A percentile compares a stretch with the other conserved stretches of the same genome.
Conservation (phyloP, 2,329 filamentous ascomycete species). For the Apiospora marii region DNA sequence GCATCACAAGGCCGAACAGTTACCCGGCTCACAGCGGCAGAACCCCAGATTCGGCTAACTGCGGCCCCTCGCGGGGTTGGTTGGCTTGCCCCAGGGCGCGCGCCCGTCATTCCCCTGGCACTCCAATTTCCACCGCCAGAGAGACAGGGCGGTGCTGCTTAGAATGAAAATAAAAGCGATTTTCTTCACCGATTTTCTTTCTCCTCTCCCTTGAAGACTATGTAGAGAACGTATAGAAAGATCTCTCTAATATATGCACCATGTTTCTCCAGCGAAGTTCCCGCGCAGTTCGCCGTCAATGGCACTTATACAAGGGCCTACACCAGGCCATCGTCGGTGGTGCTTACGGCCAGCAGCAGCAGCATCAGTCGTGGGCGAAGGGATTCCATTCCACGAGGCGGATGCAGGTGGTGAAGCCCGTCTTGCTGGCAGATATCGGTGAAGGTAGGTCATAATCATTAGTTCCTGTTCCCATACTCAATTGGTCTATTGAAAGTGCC, state of each 20-base stretch:
- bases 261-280: constrained; percentile 66
- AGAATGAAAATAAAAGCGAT: not conserved
- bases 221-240: constrained; percentile 14
- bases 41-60: constrained; percentile 32
- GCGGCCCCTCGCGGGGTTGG: constrained; percentile 29
- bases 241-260: constrained; percentile 29
- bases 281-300: constrained; percentile 59
- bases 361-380: constrained; percentile 41
- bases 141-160: not conserved
- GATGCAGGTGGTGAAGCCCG: constrained; percentile 74
- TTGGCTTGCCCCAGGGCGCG: constrained; percentile 10
- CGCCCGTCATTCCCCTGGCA: constrained; percentile 7
- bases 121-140: constrained; percentile 6
- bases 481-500: not conserved
- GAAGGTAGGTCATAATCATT: constrained; percentile 64
- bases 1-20: constrained; percentile 12
- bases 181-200: not conserved
- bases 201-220: constrained; percentile 4
- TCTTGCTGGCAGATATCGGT: constrained; percentile 84
- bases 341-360: constrained; percentile 33
- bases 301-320: constrained; percentile 53
- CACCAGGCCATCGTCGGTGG: constrained; percentile 44
- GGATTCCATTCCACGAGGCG: constrained; percentile 60
- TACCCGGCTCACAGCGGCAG: constrained; percentile 29
- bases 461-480: not conserved